Conservation (phyloP, 1,284 basidiomycete species). For the Cutaneotrichosporon cyanovorans region DNA sequence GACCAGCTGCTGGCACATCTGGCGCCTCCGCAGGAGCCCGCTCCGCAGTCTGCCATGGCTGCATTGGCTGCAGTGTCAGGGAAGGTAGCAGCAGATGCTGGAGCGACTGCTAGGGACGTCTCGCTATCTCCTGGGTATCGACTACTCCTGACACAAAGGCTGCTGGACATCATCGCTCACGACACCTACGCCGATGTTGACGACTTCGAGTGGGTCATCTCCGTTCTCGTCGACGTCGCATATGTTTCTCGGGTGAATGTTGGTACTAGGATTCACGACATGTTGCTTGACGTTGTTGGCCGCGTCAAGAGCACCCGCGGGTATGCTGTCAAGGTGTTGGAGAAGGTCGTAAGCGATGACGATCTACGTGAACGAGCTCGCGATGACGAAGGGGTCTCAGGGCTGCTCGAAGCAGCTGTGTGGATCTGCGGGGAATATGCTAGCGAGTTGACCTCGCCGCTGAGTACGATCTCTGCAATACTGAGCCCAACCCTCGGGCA, state of each 20-base stretch:
- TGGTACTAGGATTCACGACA: constrained; percentile 65
- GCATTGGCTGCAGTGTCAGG: constrained; percentile 27
- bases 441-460: constrained; percentile 28
- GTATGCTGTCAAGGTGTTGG: constrained; percentile 74
- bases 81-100: constrained; percentile 18
- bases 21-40: constrained; percentile 53
- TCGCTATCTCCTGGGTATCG: constrained; percentile 67
- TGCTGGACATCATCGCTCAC: constrained; percentile 72
- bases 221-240: constrained; percentile 80
- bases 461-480: constrained; percentile 54
- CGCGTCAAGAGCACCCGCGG: constrained; percentile 68
- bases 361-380: constrained; percentile 52
- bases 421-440: constrained; percentile 95
- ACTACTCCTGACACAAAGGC: constrained; percentile 66
- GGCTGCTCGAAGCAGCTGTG: constrained; percentile 82
- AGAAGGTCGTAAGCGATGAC: constrained; percentile 69
- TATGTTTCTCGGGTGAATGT: constrained; percentile 73
- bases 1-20: constrained; percentile 81
- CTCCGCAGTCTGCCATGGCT: constrained; percentile 27
- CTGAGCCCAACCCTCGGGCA: constrained; percentile 47
- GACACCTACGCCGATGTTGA: constrained; percentile 78
- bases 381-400: constrained; percentile 59
- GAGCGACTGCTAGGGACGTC: constrained; percentile 30
- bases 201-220: constrained; percentile 96
- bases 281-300: constrained; percentile 78